A percentile compares a stretch with the other conserved stretches of the same genome.
Conservation (phyloP, 2,329 filamentous ascomycete species). For the Alternaria sp. region DNA sequence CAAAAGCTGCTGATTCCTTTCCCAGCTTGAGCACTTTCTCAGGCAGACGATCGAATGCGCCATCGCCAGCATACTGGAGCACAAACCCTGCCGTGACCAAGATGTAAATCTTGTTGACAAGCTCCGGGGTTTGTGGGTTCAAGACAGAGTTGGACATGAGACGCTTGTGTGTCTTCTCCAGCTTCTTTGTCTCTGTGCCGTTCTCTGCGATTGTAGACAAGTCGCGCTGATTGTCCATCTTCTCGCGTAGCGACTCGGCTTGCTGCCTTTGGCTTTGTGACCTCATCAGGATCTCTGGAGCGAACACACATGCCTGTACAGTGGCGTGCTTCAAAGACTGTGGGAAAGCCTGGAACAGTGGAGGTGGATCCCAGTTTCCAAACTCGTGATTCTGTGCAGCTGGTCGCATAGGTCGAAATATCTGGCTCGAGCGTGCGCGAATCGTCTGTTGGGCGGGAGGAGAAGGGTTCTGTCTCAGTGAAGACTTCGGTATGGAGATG, state of each 20-base stretch:
- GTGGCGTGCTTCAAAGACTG: slow-evolving; percentile 80
- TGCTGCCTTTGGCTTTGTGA: slow-evolving; percentile 63
- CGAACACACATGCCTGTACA: slow-evolving; percentile 71
- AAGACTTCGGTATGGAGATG: slow-evolving; percentile 39
- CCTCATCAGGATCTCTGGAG: slow-evolving; percentile 74
- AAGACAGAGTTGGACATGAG: slow-evolving; percentile 50
- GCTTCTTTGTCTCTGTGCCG: slow-evolving; percentile 40
- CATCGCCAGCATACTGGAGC: slow-evolving; percentile 76
- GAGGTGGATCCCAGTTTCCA: slow-evolving; percentile 62
- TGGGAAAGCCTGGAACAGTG: slow-evolving; percentile 85
- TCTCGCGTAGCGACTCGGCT: slow-evolving; percentile 52
- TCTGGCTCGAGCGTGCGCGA: slow-evolving; percentile 45
- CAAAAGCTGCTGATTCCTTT: slow-evolving; percentile 80
- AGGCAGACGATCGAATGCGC: slow-evolving; percentile 73
- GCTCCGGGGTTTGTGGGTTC: slow-evolving; percentile 66
- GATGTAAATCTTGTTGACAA: slow-evolving; percentile 76
- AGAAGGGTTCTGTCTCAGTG: slow-evolving; percentile 42
- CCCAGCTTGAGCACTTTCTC: slow-evolving; percentile 77
- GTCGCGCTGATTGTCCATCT: slow-evolving; percentile 50
- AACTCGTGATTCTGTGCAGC: slow-evolving; percentile 45
- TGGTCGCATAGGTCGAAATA: slow-evolving; percentile 43
- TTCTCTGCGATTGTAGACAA: slow-evolving; percentile 42
- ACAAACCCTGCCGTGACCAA: slow-evolving; percentile 75
- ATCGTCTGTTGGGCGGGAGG: slow-evolving; percentile 42
- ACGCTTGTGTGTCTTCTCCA: slow-evolving; percentile 56